A percentile compares a stretch with the other conserved stretches of the same genome.
Evolutionary conservation across 768 basidiomycete species (phyloP).

Genomic region (Suillus luteus): DNA sequence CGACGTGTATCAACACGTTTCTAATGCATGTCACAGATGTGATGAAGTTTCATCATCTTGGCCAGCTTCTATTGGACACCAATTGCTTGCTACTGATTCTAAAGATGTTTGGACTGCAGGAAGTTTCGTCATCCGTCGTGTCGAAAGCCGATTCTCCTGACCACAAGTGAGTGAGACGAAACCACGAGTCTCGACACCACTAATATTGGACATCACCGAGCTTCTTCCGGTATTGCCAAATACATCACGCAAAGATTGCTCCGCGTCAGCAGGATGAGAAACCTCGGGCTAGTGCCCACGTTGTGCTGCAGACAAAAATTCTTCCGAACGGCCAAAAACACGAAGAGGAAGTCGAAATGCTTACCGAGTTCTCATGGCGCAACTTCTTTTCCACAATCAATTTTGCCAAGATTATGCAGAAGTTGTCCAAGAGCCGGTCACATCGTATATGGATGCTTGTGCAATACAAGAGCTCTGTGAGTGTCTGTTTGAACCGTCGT

Average conservation of each 20-base stretch:
- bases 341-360: constrained; percentile 88
- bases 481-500: constrained; percentile 27
- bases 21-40: constrained; percentile 57
- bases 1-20: constrained; percentile 1
- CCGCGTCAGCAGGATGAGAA: constrained; percentile 65
- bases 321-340: constrained; percentile 74
- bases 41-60: constrained; percentile 98
- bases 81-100: constrained; percentile 91
- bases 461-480: constrained; percentile 96
- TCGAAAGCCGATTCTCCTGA: constrained; percentile 87
- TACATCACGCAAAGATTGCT: constrained; percentile 70
- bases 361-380: constrained; percentile 95
- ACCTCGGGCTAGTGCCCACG: constrained; percentile 59
- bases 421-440: constrained; percentile 91
- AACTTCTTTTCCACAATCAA: constrained; percentile 98
- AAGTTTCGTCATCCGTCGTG: constrained; percentile 81
- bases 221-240: constrained; percentile 94
- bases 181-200: constrained; percentile 4
- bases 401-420: constrained; percentile 97
- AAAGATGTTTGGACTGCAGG: constrained; percentile 98
- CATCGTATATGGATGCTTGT: constrained; percentile 96
- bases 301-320: constrained; percentile 53
- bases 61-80: constrained; percentile 92
- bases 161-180: constrained; percentile 61
- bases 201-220: constrained; percentile 42